Conservation (phyloP, 139 green algal genomes). For the Chlorella sp. region DNA sequence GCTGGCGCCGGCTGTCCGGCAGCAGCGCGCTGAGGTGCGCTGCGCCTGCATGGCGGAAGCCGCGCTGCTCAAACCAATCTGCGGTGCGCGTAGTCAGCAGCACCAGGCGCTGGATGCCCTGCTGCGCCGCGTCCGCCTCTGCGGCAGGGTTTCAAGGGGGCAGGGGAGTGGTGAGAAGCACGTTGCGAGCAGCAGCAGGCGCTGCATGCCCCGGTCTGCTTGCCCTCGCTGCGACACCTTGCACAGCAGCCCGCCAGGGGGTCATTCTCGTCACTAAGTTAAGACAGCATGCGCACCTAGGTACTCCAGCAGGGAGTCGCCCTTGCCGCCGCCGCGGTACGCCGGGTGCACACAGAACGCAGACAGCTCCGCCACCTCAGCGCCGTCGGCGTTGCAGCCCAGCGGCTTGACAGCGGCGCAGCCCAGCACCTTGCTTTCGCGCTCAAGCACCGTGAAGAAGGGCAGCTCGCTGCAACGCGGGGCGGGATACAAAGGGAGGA, state of each 20-base stretch:
- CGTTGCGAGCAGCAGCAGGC: background rate
- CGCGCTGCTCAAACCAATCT: slow-evolving; percentile 89
- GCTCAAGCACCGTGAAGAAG: slow-evolving; percentile 65
- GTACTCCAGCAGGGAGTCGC: slow-evolving; percentile 89
- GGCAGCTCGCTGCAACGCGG: slow-evolving; percentile 34
- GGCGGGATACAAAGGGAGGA: too few species aligned
- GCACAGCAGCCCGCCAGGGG: too few species aligned
- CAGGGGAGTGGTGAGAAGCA: background rate
- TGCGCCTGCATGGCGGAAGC: slow-evolving; percentile 54
- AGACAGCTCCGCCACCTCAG: slow-evolving; percentile 79
- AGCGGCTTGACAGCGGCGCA: slow-evolving; percentile 85
- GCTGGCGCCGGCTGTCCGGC: slow-evolving; percentile 44
- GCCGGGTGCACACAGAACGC: slow-evolving; percentile 86
- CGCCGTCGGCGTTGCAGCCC: slow-evolving; percentile 43
- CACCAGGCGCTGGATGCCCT: slow-evolving; percentile 50
- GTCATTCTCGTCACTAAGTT: background rate
- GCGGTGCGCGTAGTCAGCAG: slow-evolving; percentile 66
- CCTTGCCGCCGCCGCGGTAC: slow-evolving; percentile 82
- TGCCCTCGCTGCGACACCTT: background rate
- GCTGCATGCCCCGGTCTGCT: background rate
- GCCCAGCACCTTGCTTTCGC: slow-evolving; percentile 73
- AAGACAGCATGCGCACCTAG: slow-evolving; percentile 5
- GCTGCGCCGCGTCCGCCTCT: slow-evolving; percentile 44
- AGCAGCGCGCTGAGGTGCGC: slow-evolving; percentile 39
- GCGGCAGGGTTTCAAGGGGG: too few species aligned